Evolutionary conservation across 139 green algal species (phyloP), one percentile per base, ranked within the genome.

Genomic region (Chlorella sp.): DNA sequence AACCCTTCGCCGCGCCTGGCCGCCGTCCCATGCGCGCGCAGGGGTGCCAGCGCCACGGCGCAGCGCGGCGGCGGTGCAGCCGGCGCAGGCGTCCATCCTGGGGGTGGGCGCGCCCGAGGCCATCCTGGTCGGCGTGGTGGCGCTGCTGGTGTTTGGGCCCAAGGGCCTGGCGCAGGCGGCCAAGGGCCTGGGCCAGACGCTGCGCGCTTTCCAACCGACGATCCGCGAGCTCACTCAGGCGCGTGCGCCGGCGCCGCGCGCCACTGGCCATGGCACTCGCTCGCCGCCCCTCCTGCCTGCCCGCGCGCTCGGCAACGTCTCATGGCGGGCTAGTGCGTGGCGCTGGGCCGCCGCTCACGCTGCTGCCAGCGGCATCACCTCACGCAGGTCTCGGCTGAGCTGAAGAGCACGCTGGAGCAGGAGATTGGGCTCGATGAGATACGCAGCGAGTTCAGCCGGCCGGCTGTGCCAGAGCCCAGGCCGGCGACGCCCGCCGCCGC

Each of bases 371-470:
- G n/a, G n/a, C n/a, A n/a, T n/a, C n/a, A n/a, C n/a, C n/a, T n/a
- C n/a, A n/a, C n/a, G 6, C 74, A 94, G 31, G 93, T 97, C 1
- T 94, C 89, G 0, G 83, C 82, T 55, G 96, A 99, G 45, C 89
- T 99, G 23, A 93, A 93, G 72, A 90, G 72, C 46, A 97, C 94
- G 4, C 63, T 99, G 56, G 90, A 98, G 74, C 38, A 56, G 62
- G 93, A 99, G 83, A 94, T 99, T 65, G 96, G 96, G 1, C 74
- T 99, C 17, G 91, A 98, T 55, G 95, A 99, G 58, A 87, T 98
- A 60, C 80, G 86, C 45, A 62, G 92, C 1, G 91, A 91, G 51
- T 71, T 91, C 42, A 50, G 58, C 9, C 84, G 53, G 73, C 85
- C 14, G 40, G 73, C 27, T 75, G 62, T 60, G 62, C 61, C 80